phyloP scores from a whole-genome alignment of 306 rosid species.

The Rosa persica region DNA sequence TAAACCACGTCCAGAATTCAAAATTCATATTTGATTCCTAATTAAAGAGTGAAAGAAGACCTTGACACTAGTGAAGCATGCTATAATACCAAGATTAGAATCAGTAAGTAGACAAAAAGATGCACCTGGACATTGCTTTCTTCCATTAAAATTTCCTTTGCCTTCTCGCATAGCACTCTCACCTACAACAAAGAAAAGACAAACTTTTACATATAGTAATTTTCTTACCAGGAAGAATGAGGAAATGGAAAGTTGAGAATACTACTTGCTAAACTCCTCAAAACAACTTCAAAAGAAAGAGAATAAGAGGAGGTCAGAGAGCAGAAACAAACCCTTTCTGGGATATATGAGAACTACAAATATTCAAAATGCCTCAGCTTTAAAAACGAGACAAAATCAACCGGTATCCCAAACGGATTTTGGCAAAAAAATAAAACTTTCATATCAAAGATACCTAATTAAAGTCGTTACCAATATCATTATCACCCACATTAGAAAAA shows the following conservation, averaged over 20 bases:
- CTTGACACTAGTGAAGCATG: constrained; percentile 14
- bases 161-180: constrained; percentile 81
- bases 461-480: background rate
- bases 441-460: no score
- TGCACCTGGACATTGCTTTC: constrained; percentile 98
- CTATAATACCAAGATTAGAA: background rate
- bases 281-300: background rate
- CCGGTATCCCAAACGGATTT: background rate
- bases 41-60: constrained; percentile 12
- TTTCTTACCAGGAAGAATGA: background rate
- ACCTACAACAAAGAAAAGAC: constrained; percentile 57
- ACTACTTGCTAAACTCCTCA: background rate
- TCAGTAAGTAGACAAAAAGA: constrained; percentile 1
- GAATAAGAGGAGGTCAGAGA: background rate
- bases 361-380: background rate
- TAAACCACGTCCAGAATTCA: background rate
- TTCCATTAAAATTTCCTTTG: constrained; percentile 89
- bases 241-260: background rate
- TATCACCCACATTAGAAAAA: background rate
- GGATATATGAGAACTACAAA: no score
- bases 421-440: background rate
- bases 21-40: background rate
- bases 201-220: constrained; percentile 7
- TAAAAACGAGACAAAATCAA: background rate
- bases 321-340: background rate